These are phyloP conservation scores for Beta corolliflora DNA, from an alignment of 179 eudicot species.

Conservation along the genomic window DNA sequence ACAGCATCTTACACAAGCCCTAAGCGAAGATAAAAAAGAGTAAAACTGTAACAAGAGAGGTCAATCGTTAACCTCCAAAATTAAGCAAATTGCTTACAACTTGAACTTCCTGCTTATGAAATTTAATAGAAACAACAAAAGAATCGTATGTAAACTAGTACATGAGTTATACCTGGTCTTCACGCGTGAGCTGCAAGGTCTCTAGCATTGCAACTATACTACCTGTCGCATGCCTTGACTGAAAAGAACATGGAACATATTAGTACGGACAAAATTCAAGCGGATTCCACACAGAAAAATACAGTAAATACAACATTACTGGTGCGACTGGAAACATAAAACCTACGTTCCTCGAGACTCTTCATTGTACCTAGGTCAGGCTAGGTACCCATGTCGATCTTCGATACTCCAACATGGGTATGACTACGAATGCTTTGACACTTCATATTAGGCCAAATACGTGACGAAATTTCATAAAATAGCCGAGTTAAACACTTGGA, in stretches of 20 bases:
- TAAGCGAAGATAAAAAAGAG: background rate
- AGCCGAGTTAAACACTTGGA: too few species aligned
- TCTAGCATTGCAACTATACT: constrained; percentile 82
- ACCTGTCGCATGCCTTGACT: constrained; percentile 89
- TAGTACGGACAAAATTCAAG: background rate
- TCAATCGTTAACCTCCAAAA: background rate
- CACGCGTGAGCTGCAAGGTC: constrained; percentile 62
- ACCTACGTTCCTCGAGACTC: too few species aligned
- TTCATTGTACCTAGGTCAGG: too few species aligned
- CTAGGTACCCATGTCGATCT: too few species aligned
- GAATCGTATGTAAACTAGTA: background rate
- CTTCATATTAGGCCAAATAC: too few species aligned
- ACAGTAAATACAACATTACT: background rate
- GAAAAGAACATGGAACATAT: constrained; percentile 30
- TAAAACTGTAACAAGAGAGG: background rate
- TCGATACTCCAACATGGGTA: too few species aligned
- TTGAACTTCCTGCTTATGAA: background rate
- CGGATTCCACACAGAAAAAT: background rate
- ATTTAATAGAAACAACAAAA: background rate
- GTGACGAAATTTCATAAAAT: too few species aligned
- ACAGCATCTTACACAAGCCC: background rate
- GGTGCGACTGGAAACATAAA: too few species aligned
- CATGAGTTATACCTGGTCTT: constrained; percentile 50
- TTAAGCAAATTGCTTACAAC: background rate
- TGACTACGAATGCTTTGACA: too few species aligned